Base-by-base conservation (phyloP, 2,329 filamentous ascomycete genomes). In the Trichoderma arundinaceum region DNA sequence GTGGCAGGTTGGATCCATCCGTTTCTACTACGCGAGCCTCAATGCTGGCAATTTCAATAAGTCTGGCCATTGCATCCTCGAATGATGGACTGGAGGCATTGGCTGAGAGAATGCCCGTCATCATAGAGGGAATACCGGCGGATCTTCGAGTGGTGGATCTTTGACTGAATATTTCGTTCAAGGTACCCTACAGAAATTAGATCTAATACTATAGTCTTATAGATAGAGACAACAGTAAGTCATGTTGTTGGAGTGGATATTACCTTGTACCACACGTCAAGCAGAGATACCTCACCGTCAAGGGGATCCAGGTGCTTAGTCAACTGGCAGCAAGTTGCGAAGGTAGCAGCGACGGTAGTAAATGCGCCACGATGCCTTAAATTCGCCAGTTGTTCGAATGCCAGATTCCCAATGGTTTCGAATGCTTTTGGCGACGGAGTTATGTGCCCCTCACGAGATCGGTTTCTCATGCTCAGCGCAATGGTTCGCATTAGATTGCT, bases 331-430 rank as follows among this genome's bases (percentile, higher is more conserved):
- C 93, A 96, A 32, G 86, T 84, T 1, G 88, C 85, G 76, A 97
- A 98, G 0, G 94, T 97, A 61, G 92, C 88, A 0, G 94, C 91
- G 1, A 98, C 95, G 0, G 94, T 94, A 0, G 92, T 95, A 73
- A 98, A 96, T 7, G 95, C 95, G 65, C 95, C 95, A 65, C 95
- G 86, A 76, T 99, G 95, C 46, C 95, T 87, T 35, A 99, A 82
- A 60, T 87, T 91, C 0, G 92, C 88, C 8, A 99, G 82, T 73
- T 99, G 92, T 2, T 86, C 86, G 73, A 97, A 96, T 15, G 92
- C 90, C 7, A 96, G 79, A 44, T 86, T 82, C 8, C 93, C 93
- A 43, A 94, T 86, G 8, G 79, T 80, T 44, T 86, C 82, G 68
- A 93, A 91, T 0, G 89, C 82, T 1, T 82, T 77, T 9, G 76